These are phyloP conservation scores for Spatholobus suberectus DNA, from an alignment of 306 rosid species.

Conservation along the genomic window DNA sequence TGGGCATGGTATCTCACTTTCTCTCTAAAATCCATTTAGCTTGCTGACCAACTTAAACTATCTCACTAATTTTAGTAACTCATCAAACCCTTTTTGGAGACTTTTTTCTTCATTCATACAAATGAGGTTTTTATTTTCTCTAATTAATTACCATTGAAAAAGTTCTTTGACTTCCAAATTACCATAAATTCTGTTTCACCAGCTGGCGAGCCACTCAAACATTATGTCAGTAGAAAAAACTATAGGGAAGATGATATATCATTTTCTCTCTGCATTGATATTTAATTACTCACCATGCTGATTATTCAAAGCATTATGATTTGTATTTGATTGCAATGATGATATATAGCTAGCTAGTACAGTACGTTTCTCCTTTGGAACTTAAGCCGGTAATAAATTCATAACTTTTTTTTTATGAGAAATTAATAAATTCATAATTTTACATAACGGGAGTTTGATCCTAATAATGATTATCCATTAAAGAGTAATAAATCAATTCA, in stretches of 20 bases:
- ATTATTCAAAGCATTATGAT: conserved; percentile 32
- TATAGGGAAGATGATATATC: neutral
- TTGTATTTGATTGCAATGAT: conserved; percentile 19
- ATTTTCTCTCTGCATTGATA: neutral
- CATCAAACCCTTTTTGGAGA: conserved; percentile 24
- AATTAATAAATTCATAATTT: conserved; percentile 33
- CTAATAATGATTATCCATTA: conserved; percentile 49
- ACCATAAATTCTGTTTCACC: too few species aligned
- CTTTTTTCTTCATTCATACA: neutral
- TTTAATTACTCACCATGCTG: conserved; percentile 3
- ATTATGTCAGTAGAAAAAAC: neutral
- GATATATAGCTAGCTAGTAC: too few species aligned
- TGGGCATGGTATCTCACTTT: conserved; percentile 54
- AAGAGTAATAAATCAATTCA: conserved; percentile 42
- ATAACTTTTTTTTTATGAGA: conserved; percentile 2
- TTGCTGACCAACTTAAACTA: conserved; percentile 31
- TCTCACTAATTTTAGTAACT: conserved; percentile 35
- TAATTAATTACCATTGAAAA: neutral
- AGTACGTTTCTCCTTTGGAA: conserved; percentile 34
- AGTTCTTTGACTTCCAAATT: neutral
- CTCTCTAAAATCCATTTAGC: conserved; percentile 22
- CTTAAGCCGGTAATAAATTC: conserved; percentile 34
- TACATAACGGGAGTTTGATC: conserved; percentile 27
- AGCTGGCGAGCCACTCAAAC: too few species aligned
- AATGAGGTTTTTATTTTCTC: neutral